Base-by-base conservation (phyloP, 2,329 filamentous ascomycete genomes). In the Ophiocordyceps camponoti-saundersi region DNA sequence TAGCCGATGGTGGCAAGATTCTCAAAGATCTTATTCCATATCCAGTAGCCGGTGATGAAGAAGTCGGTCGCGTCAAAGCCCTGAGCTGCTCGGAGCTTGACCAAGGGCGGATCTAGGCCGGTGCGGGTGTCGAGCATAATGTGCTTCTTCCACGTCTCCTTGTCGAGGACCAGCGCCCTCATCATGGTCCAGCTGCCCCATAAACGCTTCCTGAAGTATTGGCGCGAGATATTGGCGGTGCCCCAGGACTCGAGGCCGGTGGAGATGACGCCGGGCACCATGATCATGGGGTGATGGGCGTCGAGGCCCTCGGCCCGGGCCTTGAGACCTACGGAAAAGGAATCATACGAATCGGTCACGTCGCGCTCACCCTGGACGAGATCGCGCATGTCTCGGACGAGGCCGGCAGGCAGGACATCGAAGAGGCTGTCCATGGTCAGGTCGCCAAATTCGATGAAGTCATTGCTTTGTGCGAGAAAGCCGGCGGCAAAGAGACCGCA, bases 121-220 rank as follows among this genome's bases (percentile, higher is more conserved):
- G 90, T 95, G 36, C 78, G 65, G 61, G 90, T 89, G 64, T 98
- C 92, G 12, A 98, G 73, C 89, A 96, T 96, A 54, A 98, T 86
- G 61, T 98, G 92, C 56, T 71, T 81, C 69, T 95, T 98, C 92
- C 92, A 98, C 32, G 77, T 73, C 26, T 93, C 81, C 64, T 96
- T 95, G 62, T 96, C 92, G 57, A 94, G 66, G 2, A 98, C 86
- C 53, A 98, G 67, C 0, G 92, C 90, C 45, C 83, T 77, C 88
- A 98, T 95, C 92, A 98, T 98, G 52, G 79, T 94, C 92, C 93
- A 98, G 55, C 87, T 95, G 5, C 92, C 92, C 92, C 92, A 98
- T 45, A 98, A 67, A 47, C 92, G 74, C 66, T 93, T 95, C 51
- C 92, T 75, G 63, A 98, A 98, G 65, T 96, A 98, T 49, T 82